Percentiles rank a stretch among this genome's conserved stretches.
Evolutionary conservation across 495 filamentous ascomycete genomes (phyloP).

Genomic region (Neurospora sp.): DNA sequence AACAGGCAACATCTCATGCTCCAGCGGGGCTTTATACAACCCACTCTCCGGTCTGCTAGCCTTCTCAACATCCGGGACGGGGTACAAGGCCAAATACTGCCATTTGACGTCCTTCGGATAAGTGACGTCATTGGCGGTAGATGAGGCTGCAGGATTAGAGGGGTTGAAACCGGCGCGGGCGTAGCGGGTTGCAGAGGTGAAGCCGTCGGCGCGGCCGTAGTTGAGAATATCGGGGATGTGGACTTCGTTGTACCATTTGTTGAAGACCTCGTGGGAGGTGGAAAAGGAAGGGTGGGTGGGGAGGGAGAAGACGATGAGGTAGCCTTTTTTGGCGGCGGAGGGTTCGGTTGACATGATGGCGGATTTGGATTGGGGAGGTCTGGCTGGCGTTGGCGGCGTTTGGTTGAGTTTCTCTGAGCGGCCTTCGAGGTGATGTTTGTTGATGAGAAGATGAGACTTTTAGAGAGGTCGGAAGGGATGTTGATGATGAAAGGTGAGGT

Average conservation of each 20-base stretch:
- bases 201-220: not conserved
- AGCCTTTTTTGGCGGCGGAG: not conserved
- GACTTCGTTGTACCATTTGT: not conserved
- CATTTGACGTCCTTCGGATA: not conserved
- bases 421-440: not conserved
- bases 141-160: not conserved
- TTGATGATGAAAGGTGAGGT: not conserved
- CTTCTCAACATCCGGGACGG: not conserved
- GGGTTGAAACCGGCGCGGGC: not conserved
- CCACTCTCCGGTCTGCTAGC: not conserved
- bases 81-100: not conserved
- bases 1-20: not conserved
- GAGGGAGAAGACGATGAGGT: not conserved
- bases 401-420: not conserved
- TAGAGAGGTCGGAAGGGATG: not conserved
- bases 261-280: not conserved
- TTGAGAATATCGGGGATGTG: not conserved
- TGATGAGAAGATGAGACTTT: not conserved
- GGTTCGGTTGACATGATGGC: not conserved
- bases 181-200: not conserved
- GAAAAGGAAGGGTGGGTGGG: not conserved
- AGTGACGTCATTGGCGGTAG: not conserved
- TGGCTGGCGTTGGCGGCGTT: not conserved
- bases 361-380: too few species aligned
- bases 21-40: not conserved